Base-by-base conservation (phyloP, 2,329 filamentous ascomycete species). In the Purpureocillium lavendulum region DNA sequence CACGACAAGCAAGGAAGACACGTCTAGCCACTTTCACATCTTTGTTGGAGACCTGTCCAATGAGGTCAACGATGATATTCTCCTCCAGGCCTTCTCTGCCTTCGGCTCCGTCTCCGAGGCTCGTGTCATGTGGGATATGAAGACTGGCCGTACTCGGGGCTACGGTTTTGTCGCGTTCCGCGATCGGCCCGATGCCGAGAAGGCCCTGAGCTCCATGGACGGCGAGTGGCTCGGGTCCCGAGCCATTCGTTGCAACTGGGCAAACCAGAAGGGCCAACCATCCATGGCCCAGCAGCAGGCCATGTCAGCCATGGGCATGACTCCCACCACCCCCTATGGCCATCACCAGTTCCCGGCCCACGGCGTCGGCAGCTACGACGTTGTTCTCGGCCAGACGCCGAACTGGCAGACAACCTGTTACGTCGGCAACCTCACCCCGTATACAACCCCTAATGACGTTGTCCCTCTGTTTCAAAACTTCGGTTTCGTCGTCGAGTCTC, bases 71-170 rank as follows among this genome's bases (percentile, higher is more conserved):
- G 92, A 98, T 54, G 92, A 98, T 57, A 80, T 96, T 38, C 75
- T 98, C 16, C 72, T 84, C 13, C 89, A 96, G 64, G 92, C 92
- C 11, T 98, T 98, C 66, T 94, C 87, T 35, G 87, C 87, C 33
- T 98, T 97, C 61, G 92, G 92, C 31, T 87, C 82, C 11, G 89
- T 98, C 36, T 98, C 92, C 3, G 92, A 98, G 65, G 92, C 92
- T 44, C 88, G 92, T 55, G 92, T 98, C 48, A 98, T 98, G 92
- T 98, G 92, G 92, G 92, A 98, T 63, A 98, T 98, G 92, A 98
- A 98, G 76, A 98, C 92, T 29, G 92, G 92, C 50, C 83, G 92
- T 48, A 97, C 92, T 50, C 86, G 92, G 59, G 92, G 92, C 44
- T 98, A 98, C 58, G 92, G 92, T 11, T 98, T 98, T 58, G 90